Evolutionary conservation across 2,329 filamentous ascomycete genomes (phyloP).

Genomic region (Trichoderma sp.): DNA sequence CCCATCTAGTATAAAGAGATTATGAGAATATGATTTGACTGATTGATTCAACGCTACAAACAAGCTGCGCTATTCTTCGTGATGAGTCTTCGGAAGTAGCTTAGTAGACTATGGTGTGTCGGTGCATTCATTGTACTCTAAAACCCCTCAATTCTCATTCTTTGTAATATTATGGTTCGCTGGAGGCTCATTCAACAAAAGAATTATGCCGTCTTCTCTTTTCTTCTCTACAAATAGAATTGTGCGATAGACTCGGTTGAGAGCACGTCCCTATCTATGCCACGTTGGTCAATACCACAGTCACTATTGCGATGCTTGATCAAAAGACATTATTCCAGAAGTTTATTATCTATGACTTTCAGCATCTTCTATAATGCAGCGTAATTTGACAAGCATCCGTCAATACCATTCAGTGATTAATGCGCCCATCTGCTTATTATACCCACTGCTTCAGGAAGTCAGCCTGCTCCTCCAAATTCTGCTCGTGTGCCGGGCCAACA

Average conservation of each 20-base stretch:
- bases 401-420: background rate
- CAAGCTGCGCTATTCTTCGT: too few relatives aligned
- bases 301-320: rapidly evolving
- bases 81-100: too few relatives aligned
- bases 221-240: rapidly evolving
- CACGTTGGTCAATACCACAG: background rate
- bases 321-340: background rate
- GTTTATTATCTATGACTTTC: background rate
- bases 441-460: background rate
- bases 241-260: background rate
- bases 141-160: too few relatives aligned
- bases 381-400: background rate
- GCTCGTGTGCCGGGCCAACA: background rate
- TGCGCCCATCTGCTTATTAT: background rate
- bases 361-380: background rate
- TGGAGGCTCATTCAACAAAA: background rate
- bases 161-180: background rate
- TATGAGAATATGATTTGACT: too few relatives aligned
- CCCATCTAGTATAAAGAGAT: too few relatives aligned
- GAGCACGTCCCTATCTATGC: too few relatives aligned
- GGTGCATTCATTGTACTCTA: too few relatives aligned
- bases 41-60: too few relatives aligned
- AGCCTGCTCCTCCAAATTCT: background rate
- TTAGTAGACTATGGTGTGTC: too few relatives aligned
- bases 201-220: background rate